These are phyloP conservation scores for Mrakia blollopis DNA, from an alignment of 768 basidiomycete species.

Conservation along the genomic window DNA sequence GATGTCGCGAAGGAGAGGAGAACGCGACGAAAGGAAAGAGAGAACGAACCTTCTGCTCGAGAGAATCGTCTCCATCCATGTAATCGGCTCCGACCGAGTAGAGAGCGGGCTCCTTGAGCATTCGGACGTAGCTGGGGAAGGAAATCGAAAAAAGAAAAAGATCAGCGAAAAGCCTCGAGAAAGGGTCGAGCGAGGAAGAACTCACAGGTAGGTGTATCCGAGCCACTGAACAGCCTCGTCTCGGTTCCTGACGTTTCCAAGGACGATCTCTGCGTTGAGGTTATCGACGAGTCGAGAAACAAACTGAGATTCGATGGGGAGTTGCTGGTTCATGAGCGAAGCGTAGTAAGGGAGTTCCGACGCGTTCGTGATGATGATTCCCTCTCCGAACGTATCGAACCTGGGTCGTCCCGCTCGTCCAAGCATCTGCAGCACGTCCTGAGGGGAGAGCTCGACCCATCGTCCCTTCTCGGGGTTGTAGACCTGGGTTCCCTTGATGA, in stretches of 20 bases:
- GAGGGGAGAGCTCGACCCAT: slow-evolving; percentile 91
- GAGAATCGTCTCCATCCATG: slow-evolving; percentile 70
- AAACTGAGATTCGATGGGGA: slow-evolving; percentile 95
- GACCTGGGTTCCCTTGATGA: slow-evolving; percentile 99
- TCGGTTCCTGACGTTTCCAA: slow-evolving; percentile 88
- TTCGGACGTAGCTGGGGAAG: slow-evolving; percentile 73
- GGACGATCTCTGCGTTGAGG: slow-evolving; percentile 92
- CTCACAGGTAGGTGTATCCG: slow-evolving; percentile 86
- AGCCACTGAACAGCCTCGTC: slow-evolving; percentile 98
- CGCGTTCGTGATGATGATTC: slow-evolving; percentile 97
- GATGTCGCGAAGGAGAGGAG: background rate
- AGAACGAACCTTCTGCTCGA: slow-evolving; percentile 70
- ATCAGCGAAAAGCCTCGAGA: background rate
- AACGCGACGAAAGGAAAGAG: background rate
- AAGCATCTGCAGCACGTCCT: slow-evolving; percentile 97
- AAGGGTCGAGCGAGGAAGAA: slow-evolving; percentile 31
- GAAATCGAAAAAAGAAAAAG: slow-evolving; percentile 5
- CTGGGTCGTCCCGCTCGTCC: slow-evolving; percentile 96
- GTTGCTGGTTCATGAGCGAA: slow-evolving; percentile 88
- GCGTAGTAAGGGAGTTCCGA: slow-evolving; percentile 95
- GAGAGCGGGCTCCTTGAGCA: slow-evolving; percentile 80
- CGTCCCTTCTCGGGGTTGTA: slow-evolving; percentile 98
- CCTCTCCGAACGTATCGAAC: slow-evolving; percentile 94
- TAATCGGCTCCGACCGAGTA: slow-evolving; percentile 89
- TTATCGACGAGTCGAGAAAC: slow-evolving; percentile 89